phyloP scores from a whole-genome alignment of 108 stramenopile species.

The Fragilaria radians region DNA sequence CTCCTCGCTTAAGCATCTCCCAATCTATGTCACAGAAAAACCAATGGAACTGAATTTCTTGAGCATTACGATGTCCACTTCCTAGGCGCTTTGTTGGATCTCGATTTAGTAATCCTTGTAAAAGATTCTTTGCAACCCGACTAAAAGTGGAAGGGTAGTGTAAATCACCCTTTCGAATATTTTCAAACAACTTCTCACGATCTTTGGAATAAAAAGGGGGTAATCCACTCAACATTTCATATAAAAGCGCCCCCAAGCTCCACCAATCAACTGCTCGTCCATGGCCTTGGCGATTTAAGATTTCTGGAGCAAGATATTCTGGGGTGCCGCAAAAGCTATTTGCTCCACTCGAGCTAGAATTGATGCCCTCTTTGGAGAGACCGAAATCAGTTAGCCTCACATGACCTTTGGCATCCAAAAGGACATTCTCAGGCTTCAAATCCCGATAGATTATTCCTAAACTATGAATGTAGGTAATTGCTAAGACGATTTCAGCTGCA shows the following conservation, averaged over 20 bases:
- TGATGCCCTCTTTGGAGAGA: conserved; percentile 95
- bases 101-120: conserved; percentile 81
- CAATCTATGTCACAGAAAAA: conserved; percentile 90
- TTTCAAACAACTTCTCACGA: conserved; percentile 92
- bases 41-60: conserved; percentile 83
- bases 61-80: conserved; percentile 81
- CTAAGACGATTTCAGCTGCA: conserved; percentile 94
- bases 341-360: conserved; percentile 82
- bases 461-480: conserved; percentile 93
- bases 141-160: conserved; percentile 85
- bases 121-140: conserved; percentile 42
- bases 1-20: conserved; percentile 72
- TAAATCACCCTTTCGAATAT: conserved; percentile 87
- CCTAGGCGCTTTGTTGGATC: conserved; percentile 90
- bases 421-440: conserved; percentile 96
- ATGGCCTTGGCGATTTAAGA: conserved; percentile 90
- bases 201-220: conserved; percentile 98
- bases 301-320: conserved; percentile 99
- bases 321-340: conserved; percentile 98
- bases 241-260: conserved; percentile 94
- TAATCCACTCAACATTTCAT: conserved; percentile 97
- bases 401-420: conserved; percentile 91
- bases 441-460: conserved; percentile 96
- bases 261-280: conserved; percentile 98
- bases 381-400: conserved; percentile 98